Evolutionary conservation across 164 flowering plant species (phyloP), one percentile per base, ranked within the genome.

Genomic region (Echeveria elegans): DNA sequence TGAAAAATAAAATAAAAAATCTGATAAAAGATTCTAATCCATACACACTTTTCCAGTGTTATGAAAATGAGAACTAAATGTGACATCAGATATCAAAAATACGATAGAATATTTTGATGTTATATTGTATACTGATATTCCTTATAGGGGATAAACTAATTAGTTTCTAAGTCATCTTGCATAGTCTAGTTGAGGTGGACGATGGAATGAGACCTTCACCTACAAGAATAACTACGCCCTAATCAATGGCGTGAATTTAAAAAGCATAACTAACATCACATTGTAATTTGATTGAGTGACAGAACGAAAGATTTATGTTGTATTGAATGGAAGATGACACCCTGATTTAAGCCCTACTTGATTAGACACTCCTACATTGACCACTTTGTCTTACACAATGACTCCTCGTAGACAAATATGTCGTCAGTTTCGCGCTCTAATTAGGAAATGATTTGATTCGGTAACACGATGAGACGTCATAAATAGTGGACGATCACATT

Each of bases 181-280:
- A 23, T 24, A 24, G 61, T 16, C 6, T 28, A 26, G 31, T 26
- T 56, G 19, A 56, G 14, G 6, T 56, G 32, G 32, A 56, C 5
- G 14, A 18, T 56, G 29, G 31, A 15, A 56, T 56, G 32, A 56
- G 32, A 56, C 61, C 61, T 26, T 28, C 61, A 28, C 61, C 18
- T 56, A 56, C 61, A 56, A 56, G 61, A 56, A 53, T 38, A 8
- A 43, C 32, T 50, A 56, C 14, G 32, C 61, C 61, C 18, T 26
- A 56, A 56, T 56, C 61, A 56, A 56, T 56, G 61, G 32, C 61
- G 28, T 14, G 61, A 11, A 56, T 56, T 28, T 10, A 11, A 14
- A n/a, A 56, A 56, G 32, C 32, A 56, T 56, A 15, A 56, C 14
- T 23, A 12, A 12, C 5, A 26, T 1, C 59, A 38, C 47, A 26